Base-by-base conservation (phyloP, 108 stramenopile species). In the Craspedostauros australis region DNA sequence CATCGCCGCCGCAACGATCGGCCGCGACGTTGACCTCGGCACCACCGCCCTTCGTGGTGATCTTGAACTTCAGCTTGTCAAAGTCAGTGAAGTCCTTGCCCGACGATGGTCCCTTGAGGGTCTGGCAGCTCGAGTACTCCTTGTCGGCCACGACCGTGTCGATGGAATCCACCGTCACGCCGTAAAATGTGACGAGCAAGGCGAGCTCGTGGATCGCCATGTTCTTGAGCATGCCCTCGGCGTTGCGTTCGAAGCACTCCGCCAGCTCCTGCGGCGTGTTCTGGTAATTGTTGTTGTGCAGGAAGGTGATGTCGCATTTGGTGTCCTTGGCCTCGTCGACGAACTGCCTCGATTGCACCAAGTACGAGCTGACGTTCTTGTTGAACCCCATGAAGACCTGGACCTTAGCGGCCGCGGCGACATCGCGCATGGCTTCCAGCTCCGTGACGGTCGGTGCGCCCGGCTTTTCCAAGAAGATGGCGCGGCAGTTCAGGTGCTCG, bases 161-260 rank as follows among this genome's bases (percentile, higher is more conserved):
- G 58, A 91, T 78, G 22, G 62, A 79, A 25, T 87, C 86, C 18
- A 78, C 81, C 21, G 73, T 75, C 11, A 86, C 85, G 52, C 61
- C 82, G 64, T 76, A 93, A 45, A 70, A 93, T 4, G 78, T 79
- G 6, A 88, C 87, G 6, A 75, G 42, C 6, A 93, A 45, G 4
- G 87, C 86, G 12, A 88, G 55, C 50, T 93, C 91, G 55, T 93
- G 91, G 57, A 93, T 88, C 25, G 91, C 91, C 91, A 93, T 93
- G 54, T 88, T 93, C 49, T 88, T 88, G 27, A 93, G 62, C 85
- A 93, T 88, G 5, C 91, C 91, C 59, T 93, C 91, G 21, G 80
- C 33, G 50, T 88, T 88, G 7, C 91, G 68, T 46, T 77, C 78
- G 52, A 93, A 93, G 64, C 84, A 86, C 60, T 88, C 86, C 2